A percentile compares a stretch with the other conserved stretches of the same genome.
Conservation (phyloP, 2,329 filamentous ascomycete genomes). For the Huntiella moniliformis region DNA sequence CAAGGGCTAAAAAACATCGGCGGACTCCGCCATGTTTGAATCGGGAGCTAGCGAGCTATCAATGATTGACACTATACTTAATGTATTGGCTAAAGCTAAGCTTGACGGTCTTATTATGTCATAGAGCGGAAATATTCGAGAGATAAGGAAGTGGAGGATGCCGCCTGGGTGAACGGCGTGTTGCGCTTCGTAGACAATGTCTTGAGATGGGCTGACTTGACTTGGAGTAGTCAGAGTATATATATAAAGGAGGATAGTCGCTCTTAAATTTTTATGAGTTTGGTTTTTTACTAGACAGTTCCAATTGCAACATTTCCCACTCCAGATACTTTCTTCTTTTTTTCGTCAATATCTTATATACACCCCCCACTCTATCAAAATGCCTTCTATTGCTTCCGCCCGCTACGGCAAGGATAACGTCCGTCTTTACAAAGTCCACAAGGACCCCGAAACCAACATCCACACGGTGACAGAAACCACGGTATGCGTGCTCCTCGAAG, state of each 20-base stretch:
- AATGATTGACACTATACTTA: no score
- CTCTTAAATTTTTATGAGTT: not conserved
- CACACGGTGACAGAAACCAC: slow-evolving; percentile 92
- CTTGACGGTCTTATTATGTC: no score
- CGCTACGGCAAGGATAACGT: slow-evolving; percentile 95
- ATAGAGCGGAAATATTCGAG: no score
- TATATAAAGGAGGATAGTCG: not conserved
- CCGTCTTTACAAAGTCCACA: slow-evolving; percentile 87
- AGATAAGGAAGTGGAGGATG: not conserved
- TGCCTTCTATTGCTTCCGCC: slow-evolving; percentile 42
- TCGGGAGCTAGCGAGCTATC: not conserved
- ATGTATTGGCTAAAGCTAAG: no score
- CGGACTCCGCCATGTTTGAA: no score
- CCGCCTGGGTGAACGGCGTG: not conserved
- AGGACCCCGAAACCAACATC: slow-evolving; percentile 52
- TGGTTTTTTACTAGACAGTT: not conserved
- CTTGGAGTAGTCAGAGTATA: not conserved
- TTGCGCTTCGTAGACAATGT: not conserved
- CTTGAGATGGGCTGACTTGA: not conserved
- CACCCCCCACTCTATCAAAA: slow-evolving; percentile 16
- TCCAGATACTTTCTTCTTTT: not conserved
- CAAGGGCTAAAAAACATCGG: no score
- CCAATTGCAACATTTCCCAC: no score
- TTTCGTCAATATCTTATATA: not conserved
- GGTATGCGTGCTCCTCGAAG: slow-evolving; percentile 79